Evolutionary conservation across 108 stramenopile genomes (phyloP).

Genomic region (Skeletonema tropicum): DNA sequence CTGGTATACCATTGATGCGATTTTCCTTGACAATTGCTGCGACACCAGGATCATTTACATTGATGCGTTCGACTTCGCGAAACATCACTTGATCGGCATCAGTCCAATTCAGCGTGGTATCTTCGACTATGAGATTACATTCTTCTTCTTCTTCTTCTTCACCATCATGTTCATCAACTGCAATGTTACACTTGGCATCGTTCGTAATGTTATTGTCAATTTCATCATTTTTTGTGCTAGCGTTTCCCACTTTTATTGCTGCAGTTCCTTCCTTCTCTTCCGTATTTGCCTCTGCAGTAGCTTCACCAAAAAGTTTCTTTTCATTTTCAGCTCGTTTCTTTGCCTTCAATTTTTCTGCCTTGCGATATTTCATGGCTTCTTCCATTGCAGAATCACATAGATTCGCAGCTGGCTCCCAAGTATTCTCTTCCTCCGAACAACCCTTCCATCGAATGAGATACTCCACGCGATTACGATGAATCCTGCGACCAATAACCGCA

Average conservation of each 20-base stretch:
- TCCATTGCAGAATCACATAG: conserved; percentile 64
- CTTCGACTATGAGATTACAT: conserved; percentile 13
- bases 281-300: background rate
- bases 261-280: background rate
- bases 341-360: conserved; percentile 39
- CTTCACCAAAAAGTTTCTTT: conserved; percentile 45
- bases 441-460: conserved; percentile 71
- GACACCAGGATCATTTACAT: conserved; percentile 57
- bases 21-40: conserved; percentile 56
- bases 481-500: conserved; percentile 35
- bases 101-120: conserved; percentile 48
- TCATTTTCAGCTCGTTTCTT: conserved; percentile 48
- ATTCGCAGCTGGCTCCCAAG: conserved; percentile 71
- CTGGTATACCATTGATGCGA: conserved; percentile 68
- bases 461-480: conserved; percentile 47
- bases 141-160: background rate
- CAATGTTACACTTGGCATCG: background rate
- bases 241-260: background rate
- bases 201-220: conserved; percentile 10
- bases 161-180: conserved; percentile 16
- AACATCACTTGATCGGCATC: conserved; percentile 55
- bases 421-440: conserved; percentile 54
- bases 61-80: conserved; percentile 58
- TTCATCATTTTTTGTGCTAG: background rate
- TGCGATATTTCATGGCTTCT: conserved; percentile 38